Base-by-base conservation (phyloP, 2,329 filamentous ascomycete genomes). In the Penicillium thymicola region DNA sequence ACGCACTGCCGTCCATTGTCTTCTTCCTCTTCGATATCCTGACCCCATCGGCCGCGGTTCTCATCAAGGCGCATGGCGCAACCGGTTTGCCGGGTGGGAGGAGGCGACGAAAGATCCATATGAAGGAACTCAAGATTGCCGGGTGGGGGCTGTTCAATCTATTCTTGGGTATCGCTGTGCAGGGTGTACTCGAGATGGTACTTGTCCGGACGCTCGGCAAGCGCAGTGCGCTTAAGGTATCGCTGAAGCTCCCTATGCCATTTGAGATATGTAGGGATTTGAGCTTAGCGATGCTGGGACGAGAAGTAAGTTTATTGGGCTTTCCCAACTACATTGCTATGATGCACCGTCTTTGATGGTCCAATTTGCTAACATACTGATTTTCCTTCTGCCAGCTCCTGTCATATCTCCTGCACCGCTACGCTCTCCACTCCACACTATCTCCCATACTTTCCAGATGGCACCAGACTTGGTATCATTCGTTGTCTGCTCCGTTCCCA, bases 11-110 rank as follows among this genome's bases (percentile, higher is more conserved):
- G 0, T 89, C 90, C 0, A 71, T 89, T 0, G 58, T 88, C 13
- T 91, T 91, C 66, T 83, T 94, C 2, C 67, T 86, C 3, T 87
- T 96, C 68, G 92, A 96, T 70, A 78, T 83, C 3, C 70, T 84
- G 1, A 66, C 92, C 0, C 91, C 92, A 0, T 88, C 85, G 54
- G 77, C 92, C 3, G 82, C 88, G 7, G 81, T 84, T 23, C 79
- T 79, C 21, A 75, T 93, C 72, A 96, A 96, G 70, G 79, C 85
- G 48, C 84, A 87, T 59, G 89, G 82, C 13, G 71, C 79, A 59
- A 63, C 70, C 43, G 80, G 79, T 8, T 71, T 85, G 6, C 80
- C 83, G 5, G 66, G 69, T 11, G 70, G 72, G 23, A 74, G 66
- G 40, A 73, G 69, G 52, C 70, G 69, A 23, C 67, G 72, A 30